Evolutionary conservation across 768 basidiomycete species (phyloP).

Genomic region (Mycena kentingensis): DNA sequence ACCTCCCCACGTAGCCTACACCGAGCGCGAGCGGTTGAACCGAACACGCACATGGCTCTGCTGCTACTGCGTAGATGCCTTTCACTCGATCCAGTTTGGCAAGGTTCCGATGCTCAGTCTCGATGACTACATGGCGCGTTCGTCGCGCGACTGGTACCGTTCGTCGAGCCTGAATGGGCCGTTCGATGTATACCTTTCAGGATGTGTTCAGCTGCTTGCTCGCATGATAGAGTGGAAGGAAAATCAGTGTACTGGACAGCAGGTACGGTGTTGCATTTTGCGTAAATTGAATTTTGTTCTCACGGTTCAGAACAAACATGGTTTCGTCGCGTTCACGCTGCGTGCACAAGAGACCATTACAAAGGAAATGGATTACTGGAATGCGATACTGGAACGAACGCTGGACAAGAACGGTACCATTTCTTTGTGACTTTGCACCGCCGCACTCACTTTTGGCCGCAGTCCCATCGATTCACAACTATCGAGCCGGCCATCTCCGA

Average conservation of each 20-base stretch:
- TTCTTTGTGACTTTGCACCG: background rate
- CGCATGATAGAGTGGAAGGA: conserved; percentile 51
- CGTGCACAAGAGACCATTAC: background rate
- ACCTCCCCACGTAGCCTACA: conserved; percentile 47
- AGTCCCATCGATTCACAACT: background rate
- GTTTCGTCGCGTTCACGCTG: background rate
- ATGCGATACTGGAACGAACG: background rate
- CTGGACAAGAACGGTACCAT: background rate
- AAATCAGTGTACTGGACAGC: conserved; percentile 21
- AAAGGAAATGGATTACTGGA: background rate
- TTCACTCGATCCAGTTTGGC: conserved; percentile 74
- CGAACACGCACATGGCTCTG: conserved; percentile 75
- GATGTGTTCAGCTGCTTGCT: conserved; percentile 53
- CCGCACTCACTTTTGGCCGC: background rate
- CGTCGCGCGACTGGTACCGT: conserved; percentile 52
- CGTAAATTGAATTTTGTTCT: too few species aligned
- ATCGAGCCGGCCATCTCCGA: background rate
- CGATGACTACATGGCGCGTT: conserved; percentile 61
- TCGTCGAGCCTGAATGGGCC: conserved; percentile 41
- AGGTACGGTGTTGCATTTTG: too few species aligned
- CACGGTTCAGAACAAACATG: too few species aligned
- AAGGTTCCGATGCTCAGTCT: conserved; percentile 67
- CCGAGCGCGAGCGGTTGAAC: conserved; percentile 67
- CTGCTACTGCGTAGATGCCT: conserved; percentile 75
- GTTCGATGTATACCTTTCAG: conserved; percentile 51